These are phyloP conservation scores for Ceratocystis colombiana DNA, from an alignment of 2,329 filamentous ascomycete species.

Conservation along the genomic window DNA sequence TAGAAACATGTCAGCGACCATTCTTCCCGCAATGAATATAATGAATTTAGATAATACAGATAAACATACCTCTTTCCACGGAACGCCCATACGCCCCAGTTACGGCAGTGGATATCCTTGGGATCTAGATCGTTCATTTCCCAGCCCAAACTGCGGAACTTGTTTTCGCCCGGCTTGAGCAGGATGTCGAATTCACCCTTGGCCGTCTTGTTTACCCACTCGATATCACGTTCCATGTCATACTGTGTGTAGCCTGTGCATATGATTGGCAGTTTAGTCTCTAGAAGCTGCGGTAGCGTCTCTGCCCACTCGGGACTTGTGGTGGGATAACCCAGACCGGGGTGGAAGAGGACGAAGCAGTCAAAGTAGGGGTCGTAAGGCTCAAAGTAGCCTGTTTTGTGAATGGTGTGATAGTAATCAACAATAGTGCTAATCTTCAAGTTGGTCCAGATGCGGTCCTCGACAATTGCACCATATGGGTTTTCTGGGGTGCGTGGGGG, in stretches of 20 bases:
- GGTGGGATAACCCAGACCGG: conserved; percentile 86
- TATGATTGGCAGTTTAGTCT: conserved; percentile 91
- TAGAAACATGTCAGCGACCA: conserved; percentile 31
- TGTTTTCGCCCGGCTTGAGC: conserved; percentile 85
- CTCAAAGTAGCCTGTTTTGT: conserved; percentile 79
- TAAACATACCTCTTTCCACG: conserved; percentile 77
- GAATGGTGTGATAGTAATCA: conserved; percentile 95
- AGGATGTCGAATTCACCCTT: conserved; percentile 86
- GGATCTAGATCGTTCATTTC: conserved; percentile 93
- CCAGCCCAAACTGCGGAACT: conserved; percentile 88
- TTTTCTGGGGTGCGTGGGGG: conserved; percentile 76
- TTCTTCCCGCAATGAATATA: too few species aligned
- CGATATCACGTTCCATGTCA: conserved; percentile 86
- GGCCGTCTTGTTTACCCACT: conserved; percentile 78
- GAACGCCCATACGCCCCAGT: conserved; percentile 97
- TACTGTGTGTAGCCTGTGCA: conserved; percentile 92
- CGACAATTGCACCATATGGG: conserved; percentile 86
- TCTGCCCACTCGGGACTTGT: conserved; percentile 90
- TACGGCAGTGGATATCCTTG: conserved; percentile 86
- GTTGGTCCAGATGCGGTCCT: conserved; percentile 75
- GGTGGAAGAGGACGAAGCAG: conserved; percentile 94
- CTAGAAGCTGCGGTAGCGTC: conserved; percentile 77
- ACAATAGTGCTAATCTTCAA: conserved; percentile 98
- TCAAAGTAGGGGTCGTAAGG: conserved; percentile 98
- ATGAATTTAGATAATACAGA: background rate